phyloP scores from a whole-genome alignment of 257 asterid species.

The Orobanche coerulescens region DNA sequence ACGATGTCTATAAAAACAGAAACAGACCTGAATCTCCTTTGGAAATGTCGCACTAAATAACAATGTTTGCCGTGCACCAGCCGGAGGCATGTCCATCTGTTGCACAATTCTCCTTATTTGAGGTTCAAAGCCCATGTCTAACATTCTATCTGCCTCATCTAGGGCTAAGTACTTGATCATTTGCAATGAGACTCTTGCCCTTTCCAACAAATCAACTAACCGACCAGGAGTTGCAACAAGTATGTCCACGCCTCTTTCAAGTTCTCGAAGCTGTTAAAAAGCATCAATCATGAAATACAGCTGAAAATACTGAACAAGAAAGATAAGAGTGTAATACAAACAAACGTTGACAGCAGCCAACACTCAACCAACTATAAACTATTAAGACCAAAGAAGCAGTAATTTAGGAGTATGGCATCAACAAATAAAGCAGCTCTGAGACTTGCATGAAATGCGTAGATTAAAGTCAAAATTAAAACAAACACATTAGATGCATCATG shows the following conservation, averaged over 20 bases:
- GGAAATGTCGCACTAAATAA: conserved; percentile 96
- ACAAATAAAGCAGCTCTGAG: not conserved
- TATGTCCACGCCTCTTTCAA: conserved; percentile 89
- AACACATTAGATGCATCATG: not conserved
- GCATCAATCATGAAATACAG: conserved; percentile 7
- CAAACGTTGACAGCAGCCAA: not conserved
- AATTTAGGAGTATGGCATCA: not conserved
- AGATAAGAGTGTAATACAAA: conserved; percentile 5
- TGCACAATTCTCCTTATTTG: conserved; percentile 94
- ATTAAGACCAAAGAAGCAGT: not conserved
- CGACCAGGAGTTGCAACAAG: conserved; percentile 97
- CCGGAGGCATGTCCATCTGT: conserved; percentile 98
- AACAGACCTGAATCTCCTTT: conserved; percentile 85
- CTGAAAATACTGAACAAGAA: not conserved
- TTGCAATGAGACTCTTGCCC: conserved; percentile 90
- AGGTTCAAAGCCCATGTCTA: conserved; percentile 99
- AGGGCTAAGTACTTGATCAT: conserved; percentile 76
- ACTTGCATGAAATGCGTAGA: not conserved
- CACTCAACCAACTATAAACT: not conserved
- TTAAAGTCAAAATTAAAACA: not conserved
- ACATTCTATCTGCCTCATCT: conserved; percentile 96
- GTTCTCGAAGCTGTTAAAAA: conserved; percentile 71
- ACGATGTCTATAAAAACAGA: conserved; percentile 16
- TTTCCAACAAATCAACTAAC: conserved; percentile 87
- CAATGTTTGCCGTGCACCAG: conserved; percentile 87